Conservation (phyloP, 139 green algal genomes). For the Zygnema cylindricum region DNA sequence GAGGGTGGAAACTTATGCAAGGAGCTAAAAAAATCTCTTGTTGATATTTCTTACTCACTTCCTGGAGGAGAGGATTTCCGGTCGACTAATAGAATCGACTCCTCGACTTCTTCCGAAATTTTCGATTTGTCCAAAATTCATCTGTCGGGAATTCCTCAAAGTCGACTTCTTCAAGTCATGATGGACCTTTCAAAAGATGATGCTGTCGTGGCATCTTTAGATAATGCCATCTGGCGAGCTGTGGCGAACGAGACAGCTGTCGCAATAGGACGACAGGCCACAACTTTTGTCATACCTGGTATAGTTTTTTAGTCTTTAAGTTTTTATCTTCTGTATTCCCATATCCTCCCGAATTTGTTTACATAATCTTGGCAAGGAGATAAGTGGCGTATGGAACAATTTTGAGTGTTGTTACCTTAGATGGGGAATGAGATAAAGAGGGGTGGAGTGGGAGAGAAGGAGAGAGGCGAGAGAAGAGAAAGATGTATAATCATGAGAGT, state of each 20-base stretch:
- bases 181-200: not conserved
- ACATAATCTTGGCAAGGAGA: too few species aligned
- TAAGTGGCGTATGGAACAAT: too few species aligned
- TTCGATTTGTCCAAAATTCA: not conserved
- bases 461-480: not conserved
- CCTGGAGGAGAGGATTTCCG: not conserved
- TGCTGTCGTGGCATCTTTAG: constrained; percentile 11
- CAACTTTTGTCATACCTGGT: not conserved
- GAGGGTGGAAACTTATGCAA: not conserved
- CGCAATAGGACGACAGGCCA: not conserved
- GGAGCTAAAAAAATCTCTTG: too few species aligned
- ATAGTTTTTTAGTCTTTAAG: not conserved
- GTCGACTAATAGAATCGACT: not conserved
- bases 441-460: not conserved
- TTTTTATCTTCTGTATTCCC: not conserved
- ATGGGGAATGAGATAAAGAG: not conserved
- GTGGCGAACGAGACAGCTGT: constrained; percentile 19
- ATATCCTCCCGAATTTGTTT: not conserved
- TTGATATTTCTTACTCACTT: too few species aligned
- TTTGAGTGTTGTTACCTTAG: not conserved
- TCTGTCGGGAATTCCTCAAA: constrained; percentile 5
- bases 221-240: constrained; percentile 16
- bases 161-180: constrained; percentile 29
- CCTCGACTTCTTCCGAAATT: not conserved
- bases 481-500: too few species aligned